Evolutionary conservation across 78 protist species (phyloP).

Genomic region (Pigoraptor vietnamica): DNA sequence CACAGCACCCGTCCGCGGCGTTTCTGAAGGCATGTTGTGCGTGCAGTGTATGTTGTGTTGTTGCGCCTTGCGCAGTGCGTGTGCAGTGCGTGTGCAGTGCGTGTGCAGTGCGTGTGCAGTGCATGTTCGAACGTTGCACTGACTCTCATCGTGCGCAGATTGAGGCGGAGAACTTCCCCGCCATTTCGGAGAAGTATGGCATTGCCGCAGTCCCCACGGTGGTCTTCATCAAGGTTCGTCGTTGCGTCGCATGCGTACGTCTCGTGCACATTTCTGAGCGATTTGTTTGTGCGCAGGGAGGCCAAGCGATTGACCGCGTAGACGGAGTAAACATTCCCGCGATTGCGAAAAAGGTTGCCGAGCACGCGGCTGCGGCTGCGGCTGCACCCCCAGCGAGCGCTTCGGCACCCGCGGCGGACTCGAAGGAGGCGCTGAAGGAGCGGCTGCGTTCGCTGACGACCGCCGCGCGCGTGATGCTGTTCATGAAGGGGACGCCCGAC

Average conservation of each 20-base stretch:
- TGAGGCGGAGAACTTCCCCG: conserved; percentile 65
- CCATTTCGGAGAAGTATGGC: conserved; percentile 39
- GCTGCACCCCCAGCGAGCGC: neutral
- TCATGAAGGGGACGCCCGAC: conserved; percentile 82
- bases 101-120: neutral
- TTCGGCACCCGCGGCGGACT: neutral
- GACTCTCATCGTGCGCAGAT: neutral
- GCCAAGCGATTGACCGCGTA: neutral
- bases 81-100: neutral
- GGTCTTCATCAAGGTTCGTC: conserved; percentile 33
- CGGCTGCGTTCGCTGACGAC: conserved; percentile 38
- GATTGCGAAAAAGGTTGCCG: neutral
- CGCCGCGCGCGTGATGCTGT: conserved; percentile 60
- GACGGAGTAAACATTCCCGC: conserved; percentile 11
- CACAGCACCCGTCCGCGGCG: conserved; percentile 16
- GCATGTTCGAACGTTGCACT: neutral
- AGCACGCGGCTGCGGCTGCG: neutral
- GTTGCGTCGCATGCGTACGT: neutral
- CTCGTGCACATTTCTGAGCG: neutral
- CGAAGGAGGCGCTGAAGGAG: conserved; percentile 35
- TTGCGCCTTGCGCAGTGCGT: neutral
- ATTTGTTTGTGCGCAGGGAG: neutral
- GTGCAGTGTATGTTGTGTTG: neutral
- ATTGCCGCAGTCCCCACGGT: conserved; percentile 63
- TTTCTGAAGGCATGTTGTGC: conserved; percentile 33